These are phyloP conservation scores for Oryza officinalis DNA, from an alignment of 176 grass and related monocot genomes.

Conservation along the genomic window DNA sequence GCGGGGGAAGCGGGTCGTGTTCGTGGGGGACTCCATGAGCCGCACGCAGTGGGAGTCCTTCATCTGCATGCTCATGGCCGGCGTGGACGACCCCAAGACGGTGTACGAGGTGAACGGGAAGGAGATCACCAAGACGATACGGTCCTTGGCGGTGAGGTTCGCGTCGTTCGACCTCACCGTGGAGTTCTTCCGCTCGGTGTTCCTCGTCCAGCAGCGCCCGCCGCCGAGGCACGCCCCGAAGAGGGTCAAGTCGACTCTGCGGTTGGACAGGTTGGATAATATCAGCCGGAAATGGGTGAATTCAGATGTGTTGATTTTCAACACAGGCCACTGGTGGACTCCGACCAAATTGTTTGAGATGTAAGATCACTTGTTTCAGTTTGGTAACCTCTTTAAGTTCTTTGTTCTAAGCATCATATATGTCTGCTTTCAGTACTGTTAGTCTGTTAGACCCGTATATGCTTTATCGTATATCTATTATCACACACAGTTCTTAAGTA, in stretches of 20 bases:
- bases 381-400: background rate
- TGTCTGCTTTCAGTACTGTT: conserved; percentile 3
- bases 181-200: conserved; percentile 87
- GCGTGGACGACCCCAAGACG: conserved; percentile 63
- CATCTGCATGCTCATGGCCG: conserved; percentile 97
- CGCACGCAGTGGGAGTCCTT: conserved; percentile 99
- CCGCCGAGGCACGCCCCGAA: conserved; percentile 64
- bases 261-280: conserved; percentile 82
- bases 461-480: background rate
- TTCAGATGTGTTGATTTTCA: conserved; percentile 90
- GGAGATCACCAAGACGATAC: conserved; percentile 76
- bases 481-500: background rate
- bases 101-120: conserved; percentile 90
- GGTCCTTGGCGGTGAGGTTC: conserved; percentile 71
- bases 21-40: conserved; percentile 98
- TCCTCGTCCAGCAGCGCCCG: conserved; percentile 75
- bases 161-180: conserved; percentile 71
- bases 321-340: conserved; percentile 97
- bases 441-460: too few relatives aligned
- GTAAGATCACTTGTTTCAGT: conserved; percentile 57
- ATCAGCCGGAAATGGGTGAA: conserved; percentile 71
- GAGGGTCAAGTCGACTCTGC: conserved; percentile 65
- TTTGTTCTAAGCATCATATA: background rate
- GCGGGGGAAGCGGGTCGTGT: conserved; percentile 79
- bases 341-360: conserved; percentile 82